These are phyloP conservation scores for Glycine latifolia DNA, from an alignment of 306 rosid genomes.

Conservation along the genomic window DNA sequence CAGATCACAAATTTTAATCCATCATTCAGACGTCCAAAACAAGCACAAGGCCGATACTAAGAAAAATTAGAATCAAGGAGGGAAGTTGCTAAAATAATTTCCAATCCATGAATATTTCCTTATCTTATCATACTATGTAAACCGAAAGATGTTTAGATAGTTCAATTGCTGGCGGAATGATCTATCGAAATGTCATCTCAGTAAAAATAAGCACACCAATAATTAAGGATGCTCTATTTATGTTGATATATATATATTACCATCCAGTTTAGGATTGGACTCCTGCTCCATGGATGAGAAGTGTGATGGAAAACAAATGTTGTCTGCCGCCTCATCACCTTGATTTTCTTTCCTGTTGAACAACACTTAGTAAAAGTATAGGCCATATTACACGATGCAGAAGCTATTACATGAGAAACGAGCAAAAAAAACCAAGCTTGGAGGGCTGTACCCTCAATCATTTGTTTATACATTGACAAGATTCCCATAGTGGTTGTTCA, in stretches of 20 bases:
- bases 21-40: conserved; percentile 8
- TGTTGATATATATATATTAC: conserved; percentile 50
- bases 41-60: not conserved
- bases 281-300: conserved; percentile 99
- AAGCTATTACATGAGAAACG: conserved; percentile 21
- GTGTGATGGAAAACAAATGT: conserved; percentile 93
- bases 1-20: conserved; percentile 43
- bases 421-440: not conserved
- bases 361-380: conserved; percentile 4
- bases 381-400: not conserved
- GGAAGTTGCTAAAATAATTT: not conserved
- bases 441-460: not conserved
- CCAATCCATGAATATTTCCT: conserved; percentile 2
- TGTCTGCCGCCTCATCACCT: conserved; percentile 88
- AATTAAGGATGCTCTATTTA: conserved; percentile 3
- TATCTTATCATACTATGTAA: conserved; percentile 19
- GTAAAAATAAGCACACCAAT: not conserved
- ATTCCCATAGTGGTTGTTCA: conserved; percentile 32
- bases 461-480: conserved; percentile 12
- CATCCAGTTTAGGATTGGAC: conserved; percentile 89
- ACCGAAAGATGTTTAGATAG: conserved; percentile 26
- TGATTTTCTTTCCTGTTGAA: conserved; percentile 68
- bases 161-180: conserved; percentile 15
- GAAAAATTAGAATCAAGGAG: conserved; percentile 1
- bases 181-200: not conserved